phyloP scores from a whole-genome alignment of 2,329 filamentous ascomycete genomes.

The Hymenoscyphus infarciens region DNA sequence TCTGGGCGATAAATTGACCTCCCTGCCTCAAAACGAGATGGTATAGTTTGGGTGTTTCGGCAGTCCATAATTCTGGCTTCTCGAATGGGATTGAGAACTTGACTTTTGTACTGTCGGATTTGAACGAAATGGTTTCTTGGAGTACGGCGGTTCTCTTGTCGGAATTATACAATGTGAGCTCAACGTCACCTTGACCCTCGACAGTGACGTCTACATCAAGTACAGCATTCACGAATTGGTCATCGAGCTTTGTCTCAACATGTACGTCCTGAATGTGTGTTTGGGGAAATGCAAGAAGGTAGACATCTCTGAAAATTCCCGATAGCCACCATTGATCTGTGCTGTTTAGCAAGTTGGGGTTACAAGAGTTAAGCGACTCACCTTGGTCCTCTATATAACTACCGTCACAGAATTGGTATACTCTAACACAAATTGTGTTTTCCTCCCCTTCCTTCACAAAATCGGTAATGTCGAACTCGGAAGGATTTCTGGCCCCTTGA shows the following conservation, averaged over 20 bases:
- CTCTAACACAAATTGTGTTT: slow-evolving; percentile 60
- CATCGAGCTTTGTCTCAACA: slow-evolving; percentile 51
- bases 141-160: neutral
- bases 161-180: slow-evolving; percentile 3
- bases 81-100: slow-evolving; percentile 35
- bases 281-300: slow-evolving; percentile 54
- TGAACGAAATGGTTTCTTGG: slow-evolving; percentile 1
- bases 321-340: slow-evolving; percentile 63
- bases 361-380: neutral
- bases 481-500: slow-evolving; percentile 64
- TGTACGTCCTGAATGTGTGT: slow-evolving; percentile 56
- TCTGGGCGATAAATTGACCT: slow-evolving; percentile 42
- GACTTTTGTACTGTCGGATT: slow-evolving; percentile 9
- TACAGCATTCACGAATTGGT: slow-evolving; percentile 47
- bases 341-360: neutral
- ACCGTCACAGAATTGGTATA: slow-evolving; percentile 68
- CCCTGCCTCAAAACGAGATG: slow-evolving; percentile 44
- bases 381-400: slow-evolving; percentile 64
- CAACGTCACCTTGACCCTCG: slow-evolving; percentile 2
- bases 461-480: slow-evolving; percentile 64
- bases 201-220: slow-evolving; percentile 43
- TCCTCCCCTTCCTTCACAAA: slow-evolving; percentile 43
- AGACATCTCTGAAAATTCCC: slow-evolving; percentile 65
- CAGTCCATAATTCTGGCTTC: slow-evolving; percentile 64
- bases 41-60: slow-evolving; percentile 63